Evolutionary conservation across 2,329 filamentous ascomycete genomes (phyloP).

Genomic region (Alternaria dauci): DNA sequence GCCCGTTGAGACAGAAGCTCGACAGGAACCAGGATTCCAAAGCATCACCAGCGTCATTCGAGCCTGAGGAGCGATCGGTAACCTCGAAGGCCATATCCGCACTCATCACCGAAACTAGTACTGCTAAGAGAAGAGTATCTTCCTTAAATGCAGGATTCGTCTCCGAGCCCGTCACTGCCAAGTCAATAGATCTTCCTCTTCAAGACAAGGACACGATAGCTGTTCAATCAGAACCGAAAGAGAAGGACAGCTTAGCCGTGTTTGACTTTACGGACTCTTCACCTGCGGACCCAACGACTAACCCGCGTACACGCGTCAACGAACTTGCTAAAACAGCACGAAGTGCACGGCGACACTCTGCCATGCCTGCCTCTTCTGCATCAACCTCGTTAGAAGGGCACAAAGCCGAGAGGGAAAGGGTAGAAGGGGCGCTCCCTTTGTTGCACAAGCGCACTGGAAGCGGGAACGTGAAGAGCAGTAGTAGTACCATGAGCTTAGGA

Average conservation of each 20-base stretch:
- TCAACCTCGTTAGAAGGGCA: slow-evolving; percentile 20
- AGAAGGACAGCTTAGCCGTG: slow-evolving; percentile 45
- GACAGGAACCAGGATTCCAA: slow-evolving; percentile 34
- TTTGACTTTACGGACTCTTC: slow-evolving; percentile 52
- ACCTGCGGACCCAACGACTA: slow-evolving; percentile 28
- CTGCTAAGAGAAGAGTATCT: slow-evolving; percentile 32
- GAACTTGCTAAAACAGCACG: slow-evolving; percentile 42
- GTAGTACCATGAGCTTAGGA: slow-evolving; percentile 18
- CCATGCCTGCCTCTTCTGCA: slow-evolving; percentile 29
- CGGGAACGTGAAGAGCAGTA: slow-evolving; percentile 29
- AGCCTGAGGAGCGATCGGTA: slow-evolving; percentile 34
- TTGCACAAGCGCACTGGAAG: slow-evolving; percentile 41
- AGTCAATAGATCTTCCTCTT: slow-evolving; percentile 4
- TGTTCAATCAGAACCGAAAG: slow-evolving; percentile 23
- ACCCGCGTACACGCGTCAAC: slow-evolving; percentile 32
- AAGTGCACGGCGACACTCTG: slow-evolving; percentile 45
- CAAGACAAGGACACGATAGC: slow-evolving; percentile 11
- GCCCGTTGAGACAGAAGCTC: slow-evolving; percentile 49
- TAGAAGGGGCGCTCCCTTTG: slow-evolving; percentile 29
- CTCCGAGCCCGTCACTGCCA: slow-evolving; percentile 12
- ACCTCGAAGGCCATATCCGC: slow-evolving; percentile 47
- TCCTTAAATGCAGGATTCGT: slow-evolving; percentile 4
- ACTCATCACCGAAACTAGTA: slow-evolving; percentile 43
- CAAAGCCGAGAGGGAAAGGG: slow-evolving; percentile 24
- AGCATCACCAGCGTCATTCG: slow-evolving; percentile 19